These are phyloP conservation scores for Podosphaera aphanis DNA, from an alignment of 2,329 filamentous ascomycete genomes.

Conservation along the genomic window DNA sequence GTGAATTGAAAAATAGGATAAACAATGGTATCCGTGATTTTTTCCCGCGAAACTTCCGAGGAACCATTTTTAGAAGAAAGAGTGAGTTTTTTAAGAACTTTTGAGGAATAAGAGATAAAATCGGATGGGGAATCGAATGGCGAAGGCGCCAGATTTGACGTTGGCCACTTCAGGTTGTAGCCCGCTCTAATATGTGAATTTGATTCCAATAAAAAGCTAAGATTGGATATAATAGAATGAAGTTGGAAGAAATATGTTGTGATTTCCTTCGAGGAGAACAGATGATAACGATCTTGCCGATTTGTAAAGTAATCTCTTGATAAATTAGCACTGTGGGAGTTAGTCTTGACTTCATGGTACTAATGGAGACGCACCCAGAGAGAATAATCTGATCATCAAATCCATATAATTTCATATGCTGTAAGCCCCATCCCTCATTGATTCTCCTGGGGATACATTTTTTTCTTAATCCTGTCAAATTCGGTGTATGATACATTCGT, in stretches of 20 bases:
- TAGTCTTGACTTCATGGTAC: constrained; percentile 1
- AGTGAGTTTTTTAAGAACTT: constrained; percentile 42
- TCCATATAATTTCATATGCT: constrained; percentile 98
- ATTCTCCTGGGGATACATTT: constrained; percentile 66
- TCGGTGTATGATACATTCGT: constrained; percentile 95
- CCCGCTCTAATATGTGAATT: constrained; percentile 27
- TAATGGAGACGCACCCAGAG: constrained; percentile 37
- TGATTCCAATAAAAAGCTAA: constrained; percentile 63
- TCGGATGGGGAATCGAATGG: constrained; percentile 45
- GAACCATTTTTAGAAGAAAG: constrained; percentile 9
- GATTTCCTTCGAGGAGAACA: constrained; percentile 59
- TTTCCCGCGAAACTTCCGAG: constrained; percentile 3
- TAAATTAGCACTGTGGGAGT: constrained; percentile 44
- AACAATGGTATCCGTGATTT: constrained; percentile 37
- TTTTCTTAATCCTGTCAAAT: constrained; percentile 70
- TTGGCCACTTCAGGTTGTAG: constrained; percentile 49
- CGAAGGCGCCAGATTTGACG: constrained; percentile 46
- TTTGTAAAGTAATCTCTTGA: constrained; percentile 92
- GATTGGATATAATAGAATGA: constrained; percentile 50
- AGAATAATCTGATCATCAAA: constrained; percentile 89
- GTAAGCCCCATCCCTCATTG: constrained; percentile 93
- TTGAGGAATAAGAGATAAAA: constrained; percentile 48
- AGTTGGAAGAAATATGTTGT: constrained; percentile 64
- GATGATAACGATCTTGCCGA: constrained; percentile 78
- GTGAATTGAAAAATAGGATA: constrained; percentile 80